Conservation (phyloP, 805 yeast species). For the Clavispora asparagi region DNA sequence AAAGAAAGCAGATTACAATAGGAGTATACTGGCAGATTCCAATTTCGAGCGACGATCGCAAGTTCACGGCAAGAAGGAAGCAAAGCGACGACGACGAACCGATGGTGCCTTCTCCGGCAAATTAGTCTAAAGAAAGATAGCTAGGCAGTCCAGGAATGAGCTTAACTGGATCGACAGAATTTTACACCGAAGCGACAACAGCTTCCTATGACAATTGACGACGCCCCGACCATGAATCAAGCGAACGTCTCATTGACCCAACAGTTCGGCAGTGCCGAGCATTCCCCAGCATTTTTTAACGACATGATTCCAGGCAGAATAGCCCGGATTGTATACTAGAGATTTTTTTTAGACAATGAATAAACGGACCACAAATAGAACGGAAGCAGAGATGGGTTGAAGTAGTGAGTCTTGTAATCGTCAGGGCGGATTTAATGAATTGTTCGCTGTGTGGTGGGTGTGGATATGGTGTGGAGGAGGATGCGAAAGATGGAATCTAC, state of each 20-base stretch:
- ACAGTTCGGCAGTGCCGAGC: background rate
- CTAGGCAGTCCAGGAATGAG: background rate
- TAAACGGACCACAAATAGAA: background rate
- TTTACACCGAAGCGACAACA: background rate
- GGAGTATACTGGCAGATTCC: background rate
- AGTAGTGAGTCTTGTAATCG: too few species aligned
- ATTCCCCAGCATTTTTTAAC: background rate
- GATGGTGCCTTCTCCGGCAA: background rate
- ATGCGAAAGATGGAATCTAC: background rate
- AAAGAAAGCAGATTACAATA: background rate
- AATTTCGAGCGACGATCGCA: conserved; percentile 11
- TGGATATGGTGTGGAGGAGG: background rate
- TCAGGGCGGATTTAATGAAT: too few species aligned
- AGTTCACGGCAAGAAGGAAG: background rate
- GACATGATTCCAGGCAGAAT: conserved; percentile 2
- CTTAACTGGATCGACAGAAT: background rate
- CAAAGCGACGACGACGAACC: background rate
- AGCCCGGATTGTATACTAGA: background rate
- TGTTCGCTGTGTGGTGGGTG: background rate
- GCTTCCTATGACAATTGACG: background rate
- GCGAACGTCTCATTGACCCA: background rate
- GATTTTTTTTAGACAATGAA: background rate
- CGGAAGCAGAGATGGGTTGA: too few species aligned
- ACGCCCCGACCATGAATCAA: background rate
- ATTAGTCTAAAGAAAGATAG: background rate